A percentile compares a stretch with the other conserved stretches of the same genome.
Evolutionary conservation across 164 flowering plant genomes (phyloP).

Genomic region (Nymphaea colorata): DNA sequence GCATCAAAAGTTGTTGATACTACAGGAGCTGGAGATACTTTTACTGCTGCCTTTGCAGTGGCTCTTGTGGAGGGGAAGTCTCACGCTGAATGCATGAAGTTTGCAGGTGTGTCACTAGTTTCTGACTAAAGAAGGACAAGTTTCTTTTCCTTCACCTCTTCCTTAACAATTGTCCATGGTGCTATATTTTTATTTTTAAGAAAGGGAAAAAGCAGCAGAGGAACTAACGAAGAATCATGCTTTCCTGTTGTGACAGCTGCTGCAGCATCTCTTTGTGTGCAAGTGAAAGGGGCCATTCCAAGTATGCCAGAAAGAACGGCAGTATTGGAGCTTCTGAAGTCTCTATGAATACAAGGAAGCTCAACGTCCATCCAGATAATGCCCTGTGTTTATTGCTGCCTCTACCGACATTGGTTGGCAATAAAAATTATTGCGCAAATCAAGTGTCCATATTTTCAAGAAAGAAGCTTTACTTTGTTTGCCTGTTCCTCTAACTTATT

Average conservation of each 20-base stretch:
- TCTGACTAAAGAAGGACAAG: background rate
- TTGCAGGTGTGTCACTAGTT: conserved; percentile 55
- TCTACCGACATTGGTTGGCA: too few relatives aligned
- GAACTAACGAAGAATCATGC: background rate
- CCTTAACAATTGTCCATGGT: background rate
- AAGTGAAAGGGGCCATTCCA: conserved; percentile 97
- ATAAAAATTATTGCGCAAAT: too few relatives aligned
- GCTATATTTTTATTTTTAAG: background rate
- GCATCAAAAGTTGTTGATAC: conserved; percentile 72
- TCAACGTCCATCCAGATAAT: background rate
- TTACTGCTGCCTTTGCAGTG: conserved; percentile 93
- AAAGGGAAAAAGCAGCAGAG: background rate
- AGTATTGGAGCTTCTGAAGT: conserved; percentile 60
- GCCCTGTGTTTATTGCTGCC: background rate
- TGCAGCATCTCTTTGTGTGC: conserved; percentile 96
- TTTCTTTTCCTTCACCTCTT: background rate
- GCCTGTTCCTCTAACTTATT: too few relatives aligned
- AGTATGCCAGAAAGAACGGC: conserved; percentile 92
- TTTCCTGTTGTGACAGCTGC: conserved; percentile 58
- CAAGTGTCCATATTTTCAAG: too few relatives aligned
- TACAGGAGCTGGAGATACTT: conserved; percentile 98
- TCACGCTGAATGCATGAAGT: conserved; percentile 55
- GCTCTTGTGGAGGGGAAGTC: conserved; percentile 86
- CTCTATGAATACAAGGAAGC: conserved; percentile 14
- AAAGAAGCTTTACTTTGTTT: too few relatives aligned